Evolutionary conservation across 495 filamentous ascomycete species (phyloP).

Genomic region (Talaromyces adpressus): DNA sequence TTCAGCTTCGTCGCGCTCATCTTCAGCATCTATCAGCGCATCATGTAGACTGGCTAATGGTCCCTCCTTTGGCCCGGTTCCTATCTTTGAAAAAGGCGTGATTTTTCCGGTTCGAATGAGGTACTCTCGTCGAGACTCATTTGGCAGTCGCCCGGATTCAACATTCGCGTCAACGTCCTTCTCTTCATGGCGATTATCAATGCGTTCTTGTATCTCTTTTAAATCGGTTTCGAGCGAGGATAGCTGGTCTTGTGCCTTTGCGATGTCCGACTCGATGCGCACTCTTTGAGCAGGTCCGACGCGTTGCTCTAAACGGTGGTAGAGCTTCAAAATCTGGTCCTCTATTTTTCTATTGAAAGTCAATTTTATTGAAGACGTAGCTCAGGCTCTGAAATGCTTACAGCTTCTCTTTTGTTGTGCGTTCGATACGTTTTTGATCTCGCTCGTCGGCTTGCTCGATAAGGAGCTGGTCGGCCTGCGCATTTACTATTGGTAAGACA

Average conservation of each 20-base stretch:
- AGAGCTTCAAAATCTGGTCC: conserved; percentile 39
- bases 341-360: conserved; percentile 33
- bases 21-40: conserved; percentile 71
- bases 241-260: conserved; percentile 54
- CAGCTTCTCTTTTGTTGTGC: conserved; percentile 56
- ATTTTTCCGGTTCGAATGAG: conserved; percentile 95
- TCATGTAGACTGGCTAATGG: conserved; percentile 57
- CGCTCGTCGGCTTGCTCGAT: conserved; percentile 79
- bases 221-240: conserved; percentile 59
- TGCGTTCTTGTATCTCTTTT: conserved; percentile 68
- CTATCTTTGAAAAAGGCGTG: conserved; percentile 80
- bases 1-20: conserved; percentile 51
- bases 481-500: neutral
- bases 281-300: conserved; percentile 38
- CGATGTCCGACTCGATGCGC: conserved; percentile 54
- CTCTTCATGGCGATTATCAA: conserved; percentile 58
- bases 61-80: conserved; percentile 42
- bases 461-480: conserved; percentile 68
- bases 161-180: conserved; percentile 33
- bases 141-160: conserved; percentile 54
- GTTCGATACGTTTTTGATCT: conserved; percentile 80
- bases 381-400: conserved; percentile 15
- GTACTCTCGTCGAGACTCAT: conserved; percentile 80
- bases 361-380: neutral
- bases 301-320: conserved; percentile 42